Percentiles rank a stretch among this genome's conserved stretches.
Conservation (phyloP, 345 rosid genomes). For the Eucalyptus marginata region DNA sequence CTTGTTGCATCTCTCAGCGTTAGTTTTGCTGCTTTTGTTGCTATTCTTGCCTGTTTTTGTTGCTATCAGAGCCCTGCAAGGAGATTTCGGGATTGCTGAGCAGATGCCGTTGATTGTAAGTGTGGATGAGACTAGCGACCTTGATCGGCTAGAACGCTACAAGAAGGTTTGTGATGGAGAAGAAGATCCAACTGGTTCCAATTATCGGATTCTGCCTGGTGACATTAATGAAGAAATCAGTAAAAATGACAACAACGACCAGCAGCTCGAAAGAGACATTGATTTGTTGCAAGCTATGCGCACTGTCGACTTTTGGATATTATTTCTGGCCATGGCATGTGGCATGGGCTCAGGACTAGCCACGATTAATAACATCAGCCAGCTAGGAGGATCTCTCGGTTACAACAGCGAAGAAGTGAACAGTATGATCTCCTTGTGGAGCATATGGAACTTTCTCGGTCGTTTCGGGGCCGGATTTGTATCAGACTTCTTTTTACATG, state of each 20-base stretch:
- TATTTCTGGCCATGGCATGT: constrained; percentile 36
- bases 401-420: constrained; percentile 18
- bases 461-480: constrained; percentile 32
- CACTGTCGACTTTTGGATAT: constrained; percentile 31
- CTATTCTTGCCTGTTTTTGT: constrained; percentile 24
- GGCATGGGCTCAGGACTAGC: constrained; percentile 55
- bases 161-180: not conserved
- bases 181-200: not conserved
- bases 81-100: not conserved
- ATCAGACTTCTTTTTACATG: constrained; percentile 25
- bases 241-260: not conserved
- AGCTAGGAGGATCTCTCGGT: constrained; percentile 41
- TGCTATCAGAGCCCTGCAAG: constrained; percentile 9
- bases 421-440: constrained; percentile 27
- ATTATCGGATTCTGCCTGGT: not conserved
- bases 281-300: constrained; percentile 22
- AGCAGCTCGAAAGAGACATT: not conserved
- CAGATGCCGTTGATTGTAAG: not conserved
- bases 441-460: constrained; percentile 44
- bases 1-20: not conserved
- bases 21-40: constrained; percentile 19
- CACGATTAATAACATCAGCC: constrained; percentile 36
- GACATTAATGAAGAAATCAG: not conserved
- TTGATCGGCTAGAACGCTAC: not conserved
- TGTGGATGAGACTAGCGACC: not conserved